Percentiles rank a stretch among this genome's conserved stretches.
Evolutionary conservation across 2,329 filamentous ascomycete genomes (phyloP).

Genomic region (Cladosporium cucumerinum): DNA sequence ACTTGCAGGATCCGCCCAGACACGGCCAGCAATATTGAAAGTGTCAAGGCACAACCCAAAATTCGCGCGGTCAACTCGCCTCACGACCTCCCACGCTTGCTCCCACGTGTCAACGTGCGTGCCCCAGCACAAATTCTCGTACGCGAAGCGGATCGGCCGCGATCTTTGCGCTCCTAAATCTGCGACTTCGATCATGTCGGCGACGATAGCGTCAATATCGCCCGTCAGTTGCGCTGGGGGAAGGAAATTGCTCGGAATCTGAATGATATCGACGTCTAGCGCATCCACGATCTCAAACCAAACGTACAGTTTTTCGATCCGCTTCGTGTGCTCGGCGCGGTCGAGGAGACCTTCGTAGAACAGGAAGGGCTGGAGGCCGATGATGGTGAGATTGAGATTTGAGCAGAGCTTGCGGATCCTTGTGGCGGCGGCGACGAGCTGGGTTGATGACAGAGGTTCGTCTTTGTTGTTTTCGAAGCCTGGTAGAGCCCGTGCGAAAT

Average conservation of each 20-base stretch:
- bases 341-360: constrained; percentile 73
- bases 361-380: constrained; percentile 72
- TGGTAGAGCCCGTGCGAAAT: constrained; percentile 46
- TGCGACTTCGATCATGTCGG: constrained; percentile 62
- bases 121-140: constrained; percentile 71
- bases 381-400: constrained; percentile 53
- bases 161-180: constrained; percentile 56
- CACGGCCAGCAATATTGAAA: constrained; percentile 70
- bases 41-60: constrained; percentile 76
- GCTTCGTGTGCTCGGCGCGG: constrained; percentile 53
- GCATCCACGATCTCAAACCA: constrained; percentile 67
- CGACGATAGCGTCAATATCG: constrained; percentile 55
- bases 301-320: constrained; percentile 63
- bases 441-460: constrained; percentile 41
- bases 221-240: constrained; percentile 49
- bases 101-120: constrained; percentile 71
- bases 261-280: constrained; percentile 67
- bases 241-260: constrained; percentile 70
- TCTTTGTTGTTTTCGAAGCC: constrained; percentile 37
- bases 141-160: constrained; percentile 62
- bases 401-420: constrained; percentile 57
- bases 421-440: constrained; percentile 55
- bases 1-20: constrained; percentile 65
- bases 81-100: constrained; percentile 64
- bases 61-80: constrained; percentile 62